Evolutionary conservation across 179 eudicot species (phyloP), one percentile per base, ranked within the genome.

Genomic region (Pouteria campechiana): DNA sequence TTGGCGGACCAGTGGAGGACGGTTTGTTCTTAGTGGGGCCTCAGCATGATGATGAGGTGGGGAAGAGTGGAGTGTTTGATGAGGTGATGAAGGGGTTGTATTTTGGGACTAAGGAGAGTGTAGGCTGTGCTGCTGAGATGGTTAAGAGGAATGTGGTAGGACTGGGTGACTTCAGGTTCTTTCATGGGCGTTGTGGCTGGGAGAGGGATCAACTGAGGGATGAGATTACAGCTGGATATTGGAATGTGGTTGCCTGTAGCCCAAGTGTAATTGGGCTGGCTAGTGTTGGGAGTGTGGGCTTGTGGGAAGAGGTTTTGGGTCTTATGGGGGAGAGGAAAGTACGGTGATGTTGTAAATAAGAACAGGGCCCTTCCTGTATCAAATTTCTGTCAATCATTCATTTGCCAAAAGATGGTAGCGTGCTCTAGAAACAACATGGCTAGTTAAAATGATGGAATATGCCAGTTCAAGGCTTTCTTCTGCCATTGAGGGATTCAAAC

Each of bases 171-270:
- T 67, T 88, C 21, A 73, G 73, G 69, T 88, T 88, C 69, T 88
- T 73, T 49, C 88, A 88, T 60, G 97, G 97, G 40, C 84, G 78
- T 40, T 88, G 97, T 61, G 94, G 93, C 34, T 88, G 97, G 95
- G 93, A 78, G 22, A 69, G 48, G 58, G 81, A 78, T 32, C 97
- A 84, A 44, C 17, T 88, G 64, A 63, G 41, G 37, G 95, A 75
- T 37, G 97, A 88, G 79, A 73, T 88, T 7, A 43, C 57, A 56
- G 74, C 85, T 13, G 95, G 95, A 11, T 81, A 71, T 63, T 88
- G 97, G 97, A 61, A 78, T 9, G 66, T 84, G 24, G 95, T 83
- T 18, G 97, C 97, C 1, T 80, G 95, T 46, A 78, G 93, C 47
- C 79, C 84, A 6, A 54, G 54, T 67, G 85, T 81, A 2, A 64